These are phyloP conservation scores for Fusarium metavorans DNA, from an alignment of 2,329 filamentous ascomycete genomes.

Conservation along the genomic window DNA sequence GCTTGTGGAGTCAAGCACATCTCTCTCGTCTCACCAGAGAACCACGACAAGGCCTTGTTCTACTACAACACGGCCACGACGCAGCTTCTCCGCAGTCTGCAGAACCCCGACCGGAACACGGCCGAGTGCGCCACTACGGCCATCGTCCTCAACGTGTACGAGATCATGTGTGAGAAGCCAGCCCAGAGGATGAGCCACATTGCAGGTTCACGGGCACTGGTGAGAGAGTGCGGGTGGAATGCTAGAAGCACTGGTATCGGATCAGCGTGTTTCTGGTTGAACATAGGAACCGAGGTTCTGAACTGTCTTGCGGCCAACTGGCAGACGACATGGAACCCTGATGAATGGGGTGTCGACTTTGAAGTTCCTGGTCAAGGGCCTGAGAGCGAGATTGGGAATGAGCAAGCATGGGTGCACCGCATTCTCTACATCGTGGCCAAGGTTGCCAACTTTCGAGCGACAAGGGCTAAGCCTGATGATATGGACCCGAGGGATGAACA, in stretches of 20 bases:
- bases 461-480: conserved; percentile 71
- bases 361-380: conserved; percentile 59
- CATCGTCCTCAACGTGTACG: conserved; percentile 90
- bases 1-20: conserved; percentile 90
- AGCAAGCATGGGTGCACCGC: conserved; percentile 87
- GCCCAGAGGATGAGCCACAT: conserved; percentile 90
- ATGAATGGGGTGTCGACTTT: conserved; percentile 89
- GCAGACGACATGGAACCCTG: conserved; percentile 88
- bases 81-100: conserved; percentile 79
- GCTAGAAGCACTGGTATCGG: conserved; percentile 83
- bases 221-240: conserved; percentile 92
- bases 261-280: conserved; percentile 93
- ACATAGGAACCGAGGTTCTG: conserved; percentile 90
- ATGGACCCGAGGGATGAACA: conserved; percentile 72
- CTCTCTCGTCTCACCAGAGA: conserved; percentile 77
- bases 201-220: conserved; percentile 83
- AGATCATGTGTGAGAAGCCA: conserved; percentile 88
- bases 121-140: conserved; percentile 88
- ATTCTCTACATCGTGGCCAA: conserved; percentile 92
- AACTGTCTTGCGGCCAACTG: conserved; percentile 90
- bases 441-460: conserved; percentile 85
- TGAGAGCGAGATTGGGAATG: conserved; percentile 61
- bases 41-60: conserved; percentile 80
- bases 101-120: conserved; percentile 87
- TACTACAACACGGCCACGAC: conserved; percentile 91